These are phyloP conservation scores for Talaromyces piceae DNA, from an alignment of 2,329 filamentous ascomycete genomes.

Conservation along the genomic window DNA sequence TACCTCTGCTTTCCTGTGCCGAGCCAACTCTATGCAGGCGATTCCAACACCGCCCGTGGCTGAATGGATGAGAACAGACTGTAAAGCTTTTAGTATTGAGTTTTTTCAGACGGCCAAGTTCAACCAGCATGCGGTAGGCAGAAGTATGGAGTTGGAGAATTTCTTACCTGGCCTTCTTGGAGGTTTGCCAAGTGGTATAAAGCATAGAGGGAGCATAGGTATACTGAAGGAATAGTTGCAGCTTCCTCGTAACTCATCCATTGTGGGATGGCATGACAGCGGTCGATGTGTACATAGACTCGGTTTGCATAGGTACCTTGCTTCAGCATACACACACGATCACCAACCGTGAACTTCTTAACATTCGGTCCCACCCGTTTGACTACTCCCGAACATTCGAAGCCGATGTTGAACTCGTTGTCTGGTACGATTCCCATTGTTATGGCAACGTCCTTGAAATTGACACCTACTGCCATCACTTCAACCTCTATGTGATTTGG, in stretches of 20 bases:
- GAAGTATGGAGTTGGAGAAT: background rate
- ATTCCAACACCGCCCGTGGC: slow-evolving; percentile 12
- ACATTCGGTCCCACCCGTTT: background rate
- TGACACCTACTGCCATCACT: background rate
- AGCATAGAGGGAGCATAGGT: background rate
- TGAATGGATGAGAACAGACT: slow-evolving; percentile 12
- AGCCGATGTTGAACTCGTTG: background rate
- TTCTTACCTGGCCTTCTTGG: background rate
- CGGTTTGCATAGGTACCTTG: background rate
- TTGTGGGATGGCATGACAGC: background rate
- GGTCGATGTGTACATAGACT: background rate
- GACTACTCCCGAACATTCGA: background rate
- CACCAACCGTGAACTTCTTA: background rate
- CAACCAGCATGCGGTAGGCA: too few relatives aligned
- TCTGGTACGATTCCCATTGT: background rate
- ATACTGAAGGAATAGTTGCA: background rate
- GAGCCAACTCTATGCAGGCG: slow-evolving; percentile 5
- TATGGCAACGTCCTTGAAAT: slow-evolving; percentile 3
- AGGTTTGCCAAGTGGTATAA: background rate
- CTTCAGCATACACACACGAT: background rate
- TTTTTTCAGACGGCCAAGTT: too few relatives aligned
- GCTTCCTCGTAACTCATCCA: background rate
- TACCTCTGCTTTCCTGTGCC: background rate
- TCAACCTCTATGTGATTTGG: background rate
- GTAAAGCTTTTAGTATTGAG: background rate